phyloP scores from a whole-genome alignment of 2,329 filamentous ascomycete genomes.

The Fusarium buxicola region DNA sequence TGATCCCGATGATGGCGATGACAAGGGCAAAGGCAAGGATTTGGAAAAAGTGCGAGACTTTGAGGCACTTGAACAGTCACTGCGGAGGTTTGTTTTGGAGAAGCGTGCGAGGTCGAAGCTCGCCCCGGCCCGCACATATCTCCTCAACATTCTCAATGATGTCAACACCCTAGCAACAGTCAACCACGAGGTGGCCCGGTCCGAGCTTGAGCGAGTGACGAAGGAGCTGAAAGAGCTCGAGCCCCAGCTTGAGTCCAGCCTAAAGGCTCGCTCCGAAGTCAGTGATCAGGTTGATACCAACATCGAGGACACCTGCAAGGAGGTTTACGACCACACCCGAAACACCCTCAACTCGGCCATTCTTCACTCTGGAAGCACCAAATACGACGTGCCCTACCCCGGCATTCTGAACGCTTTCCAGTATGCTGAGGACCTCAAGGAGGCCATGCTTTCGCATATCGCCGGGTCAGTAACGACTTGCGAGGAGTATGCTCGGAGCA shows the following conservation, averaged over 20 bases:
- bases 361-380: conserved; percentile 76
- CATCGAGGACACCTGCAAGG: conserved; percentile 86
- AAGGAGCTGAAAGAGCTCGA: conserved; percentile 85
- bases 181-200: conserved; percentile 87
- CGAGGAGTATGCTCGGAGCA: conserved; percentile 85
- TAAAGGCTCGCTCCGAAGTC: conserved; percentile 82
- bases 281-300: conserved; percentile 83
- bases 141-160: conserved; percentile 92
- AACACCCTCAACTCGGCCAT: conserved; percentile 81
- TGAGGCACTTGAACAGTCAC: conserved; percentile 85
- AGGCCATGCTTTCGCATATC: conserved; percentile 91
- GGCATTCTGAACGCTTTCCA: conserved; percentile 87
- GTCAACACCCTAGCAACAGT: conserved; percentile 84
- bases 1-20: conserved; percentile 67
- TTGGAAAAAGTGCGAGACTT: conserved; percentile 92
- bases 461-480: conserved; percentile 80
- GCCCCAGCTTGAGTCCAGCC: conserved; percentile 85
- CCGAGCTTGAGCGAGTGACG: conserved; percentile 85
- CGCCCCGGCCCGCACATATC: conserved; percentile 93
- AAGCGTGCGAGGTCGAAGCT: conserved; percentile 96
- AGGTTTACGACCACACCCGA: conserved; percentile 87
- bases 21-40: conserved; percentile 85
- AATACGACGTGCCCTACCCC: conserved; percentile 87
- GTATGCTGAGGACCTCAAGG: conserved; percentile 92
- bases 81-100: conserved; percentile 93